Percentiles rank a stretch among this genome's conserved stretches.
phyloP scores from a whole-genome alignment of 164 flowering plant species.

The Liriodendron chinense region DNA sequence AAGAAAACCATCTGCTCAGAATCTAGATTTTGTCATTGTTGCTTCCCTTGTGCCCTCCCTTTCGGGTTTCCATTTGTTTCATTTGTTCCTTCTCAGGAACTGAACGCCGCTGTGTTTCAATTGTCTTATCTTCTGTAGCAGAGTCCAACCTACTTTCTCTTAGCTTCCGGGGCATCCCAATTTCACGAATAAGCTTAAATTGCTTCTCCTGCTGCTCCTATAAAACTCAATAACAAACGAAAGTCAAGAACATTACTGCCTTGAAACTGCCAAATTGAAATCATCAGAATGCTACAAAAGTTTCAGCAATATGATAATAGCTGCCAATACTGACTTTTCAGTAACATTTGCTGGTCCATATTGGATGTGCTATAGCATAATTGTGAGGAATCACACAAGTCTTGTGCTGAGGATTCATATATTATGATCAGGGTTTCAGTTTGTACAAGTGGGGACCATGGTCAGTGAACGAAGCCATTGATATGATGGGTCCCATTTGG shows the following conservation, averaged over 20 bases:
- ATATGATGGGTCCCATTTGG: no score
- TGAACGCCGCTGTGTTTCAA: constrained; percentile 9
- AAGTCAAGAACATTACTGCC: neutral
- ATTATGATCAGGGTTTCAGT: no score
- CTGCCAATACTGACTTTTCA: no score
- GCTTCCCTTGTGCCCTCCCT: neutral
- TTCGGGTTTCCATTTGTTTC: constrained; percentile 20
- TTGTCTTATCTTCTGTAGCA: constrained; percentile 16
- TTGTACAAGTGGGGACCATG: no score
- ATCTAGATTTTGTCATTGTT: constrained; percentile 6
- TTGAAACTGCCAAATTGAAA: neutral
- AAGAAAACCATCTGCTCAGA: neutral
- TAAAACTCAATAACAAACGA: constrained; percentile 5
- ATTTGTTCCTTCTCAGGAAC: constrained; percentile 14
- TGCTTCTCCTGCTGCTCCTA: constrained; percentile 88
- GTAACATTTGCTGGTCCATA: no score
- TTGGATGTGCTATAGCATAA: no score
- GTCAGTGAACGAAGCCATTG: no score
- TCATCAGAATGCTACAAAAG: neutral
- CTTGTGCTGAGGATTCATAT: no score
- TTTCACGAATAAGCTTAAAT: constrained; percentile 76
- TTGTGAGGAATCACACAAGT: no score
- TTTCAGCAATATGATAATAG: no score
- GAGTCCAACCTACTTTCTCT: constrained; percentile 35
- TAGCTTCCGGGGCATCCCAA: constrained; percentile 53